A percentile compares a stretch with the other conserved stretches of the same genome.
phyloP scores from a whole-genome alignment of 352 stramenopile species.

The Thalassiosira livingstoniorum region DNA sequence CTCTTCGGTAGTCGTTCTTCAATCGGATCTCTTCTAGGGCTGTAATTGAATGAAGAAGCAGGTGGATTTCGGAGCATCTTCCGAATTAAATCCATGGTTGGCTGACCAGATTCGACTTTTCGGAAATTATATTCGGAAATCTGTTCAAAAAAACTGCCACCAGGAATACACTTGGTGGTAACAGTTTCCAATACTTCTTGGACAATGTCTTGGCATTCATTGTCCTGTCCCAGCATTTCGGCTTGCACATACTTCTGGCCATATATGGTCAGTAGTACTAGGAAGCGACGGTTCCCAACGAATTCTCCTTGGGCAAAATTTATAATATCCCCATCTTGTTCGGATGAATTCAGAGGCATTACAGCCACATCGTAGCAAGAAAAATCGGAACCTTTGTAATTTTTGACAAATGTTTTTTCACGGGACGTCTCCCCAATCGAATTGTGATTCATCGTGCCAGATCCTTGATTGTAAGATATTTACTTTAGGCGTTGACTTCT shows the following conservation, averaged over 20 bases:
- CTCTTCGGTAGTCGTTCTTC: not conserved
- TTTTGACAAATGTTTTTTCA: too few relatives aligned
- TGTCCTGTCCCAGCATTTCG: constrained; percentile 2
- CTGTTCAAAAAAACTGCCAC: constrained; percentile 20
- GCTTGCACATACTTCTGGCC: constrained; percentile 5
- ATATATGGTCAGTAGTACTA: constrained; percentile 6
- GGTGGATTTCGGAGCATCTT: constrained; percentile 1
- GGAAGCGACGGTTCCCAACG: constrained; percentile 19
- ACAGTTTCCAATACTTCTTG: constrained; percentile 13
- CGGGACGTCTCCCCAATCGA: too few relatives aligned
- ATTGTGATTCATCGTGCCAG: too few relatives aligned
- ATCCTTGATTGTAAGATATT: too few relatives aligned
- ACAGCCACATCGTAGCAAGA: constrained; percentile 13
- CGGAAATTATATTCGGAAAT: not conserved
- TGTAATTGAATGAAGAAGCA: too few relatives aligned
- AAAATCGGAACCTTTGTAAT: too few relatives aligned
- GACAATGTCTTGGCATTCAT: constrained; percentile 4
- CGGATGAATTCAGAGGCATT: not conserved
- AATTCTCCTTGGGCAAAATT: too few relatives aligned
- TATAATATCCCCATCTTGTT: too few relatives aligned
- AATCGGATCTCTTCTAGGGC: not conserved
- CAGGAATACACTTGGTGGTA: not conserved
- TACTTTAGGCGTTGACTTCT: too few relatives aligned
- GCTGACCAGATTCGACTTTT: not conserved
- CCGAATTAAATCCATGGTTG: not conserved